Percentiles rank a stretch among this genome's conserved stretches.
These are phyloP conservation scores for Aspergillus nomiae DNA, from an alignment of 2,329 filamentous ascomycete genomes.

Conservation along the genomic window DNA sequence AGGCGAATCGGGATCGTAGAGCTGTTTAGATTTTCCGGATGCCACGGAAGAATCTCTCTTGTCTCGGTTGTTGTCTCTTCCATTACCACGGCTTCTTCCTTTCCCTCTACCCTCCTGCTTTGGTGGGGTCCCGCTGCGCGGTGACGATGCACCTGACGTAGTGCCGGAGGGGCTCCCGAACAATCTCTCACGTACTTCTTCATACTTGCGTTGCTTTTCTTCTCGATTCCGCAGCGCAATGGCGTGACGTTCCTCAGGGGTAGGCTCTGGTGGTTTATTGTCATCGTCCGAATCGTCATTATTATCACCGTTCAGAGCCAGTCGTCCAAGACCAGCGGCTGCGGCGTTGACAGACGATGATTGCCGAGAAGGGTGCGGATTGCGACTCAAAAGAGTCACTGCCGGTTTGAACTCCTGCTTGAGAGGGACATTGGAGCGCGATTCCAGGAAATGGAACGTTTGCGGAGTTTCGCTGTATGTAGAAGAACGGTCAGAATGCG, in stretches of 20 bases:
- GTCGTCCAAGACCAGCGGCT: constrained; percentile 45
- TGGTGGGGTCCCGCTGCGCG: constrained; percentile 65
- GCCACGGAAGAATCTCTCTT: constrained; percentile 44
- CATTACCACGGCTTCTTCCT: constrained; percentile 54
- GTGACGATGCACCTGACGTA: constrained; percentile 61
- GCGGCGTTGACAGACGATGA: constrained; percentile 46
- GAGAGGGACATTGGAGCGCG: constrained; percentile 63
- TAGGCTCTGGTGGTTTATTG: constrained; percentile 63
- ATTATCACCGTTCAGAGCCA: constrained; percentile 52
- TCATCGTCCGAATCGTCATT: constrained; percentile 67
- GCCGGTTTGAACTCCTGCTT: constrained; percentile 76
- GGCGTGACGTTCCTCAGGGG: constrained; percentile 74
- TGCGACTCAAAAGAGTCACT: constrained; percentile 82
- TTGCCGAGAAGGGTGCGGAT: constrained; percentile 63
- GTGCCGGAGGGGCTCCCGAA: constrained; percentile 63
- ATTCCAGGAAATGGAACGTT: constrained; percentile 73
- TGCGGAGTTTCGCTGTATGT: constrained; percentile 68
- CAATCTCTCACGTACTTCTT: constrained; percentile 83
- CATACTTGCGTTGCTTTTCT: constrained; percentile 87
- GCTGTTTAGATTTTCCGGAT: constrained; percentile 53
- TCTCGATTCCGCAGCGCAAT: constrained; percentile 79
- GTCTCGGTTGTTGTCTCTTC: constrained; percentile 42
- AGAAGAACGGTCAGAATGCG: constrained; percentile 11
- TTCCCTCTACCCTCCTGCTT: constrained; percentile 42
- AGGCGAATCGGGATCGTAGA: constrained; percentile 77